Evolutionary conservation across 192 early-diverging fungal genomes (phyloP), one percentile per base, ranked within the genome.

Genomic region (Backusella tarrabulga): DNA sequence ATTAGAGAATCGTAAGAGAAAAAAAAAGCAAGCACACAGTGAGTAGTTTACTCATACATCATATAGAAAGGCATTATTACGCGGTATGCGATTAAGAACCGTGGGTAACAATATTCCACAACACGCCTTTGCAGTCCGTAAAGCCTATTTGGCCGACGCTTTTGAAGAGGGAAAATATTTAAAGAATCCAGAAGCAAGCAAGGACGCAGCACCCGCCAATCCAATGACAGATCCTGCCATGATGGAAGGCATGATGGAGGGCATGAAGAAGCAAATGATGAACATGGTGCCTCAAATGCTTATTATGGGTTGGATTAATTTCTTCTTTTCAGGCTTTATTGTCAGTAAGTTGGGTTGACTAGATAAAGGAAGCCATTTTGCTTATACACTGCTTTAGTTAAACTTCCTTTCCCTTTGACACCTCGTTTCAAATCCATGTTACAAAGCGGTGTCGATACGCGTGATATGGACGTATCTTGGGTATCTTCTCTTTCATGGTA

Each of bases 271-370:
- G 86, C 95, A 97, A 86, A 92, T 99, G 88, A 91, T 92, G 79
- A 97, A 96, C 87, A 94, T 99, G 84, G 91, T 99, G n/a, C 98
- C 98, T 54, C 98, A 99, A 84, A 97, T 95, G 54, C 81, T 99
- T 11, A 98, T 99, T 85, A 99, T 99, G 98, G 93, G 90, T 36
- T 99, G 97, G 97, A 95, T 99, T 85, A 95, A 95, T 73, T 98
- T 96, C 85, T 99, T 99, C 88, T 99, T 99, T 85, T 94, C 94
- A 29, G 97, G 97, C 70, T 99, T 99, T 81, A 91, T 99, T 42
- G 87, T 98, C 68, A 96, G 95, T 96, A 86, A 60, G 92, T 89
- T 32, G 32, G 63, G 17, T 54, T 0, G 6, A 12, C 38, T 50
- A 44, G 8, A 73, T 17, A 17, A 4, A 44, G 15, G 4, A 5